phyloP scores from a whole-genome alignment of 1,284 basidiomycete genomes.

The Trichosporon coremiiforme region DNA sequence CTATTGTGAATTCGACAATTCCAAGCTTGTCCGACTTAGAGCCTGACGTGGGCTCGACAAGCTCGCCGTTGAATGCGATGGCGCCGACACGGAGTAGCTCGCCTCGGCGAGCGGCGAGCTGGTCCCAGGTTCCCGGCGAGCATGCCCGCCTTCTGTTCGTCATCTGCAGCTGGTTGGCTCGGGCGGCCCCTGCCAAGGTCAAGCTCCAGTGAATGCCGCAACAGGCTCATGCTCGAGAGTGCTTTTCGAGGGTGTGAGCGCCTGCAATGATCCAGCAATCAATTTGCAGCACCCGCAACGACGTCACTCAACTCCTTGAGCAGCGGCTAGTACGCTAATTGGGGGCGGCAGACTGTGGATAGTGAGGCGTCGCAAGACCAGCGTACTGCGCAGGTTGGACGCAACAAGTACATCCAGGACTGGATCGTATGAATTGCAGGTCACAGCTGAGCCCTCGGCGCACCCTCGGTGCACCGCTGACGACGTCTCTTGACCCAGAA shows the following conservation, averaged over 20 bases:
- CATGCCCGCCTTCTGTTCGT: not conserved
- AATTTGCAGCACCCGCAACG: not conserved
- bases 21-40: not conserved
- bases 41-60: not conserved
- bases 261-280: not conserved
- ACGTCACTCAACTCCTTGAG: not conserved
- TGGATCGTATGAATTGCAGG: not conserved
- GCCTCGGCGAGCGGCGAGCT: not conserved
- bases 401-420: not conserved
- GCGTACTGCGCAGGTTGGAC: not conserved
- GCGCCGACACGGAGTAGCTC: not conserved
- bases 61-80: not conserved
- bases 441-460: no score
- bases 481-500: slow-evolving; percentile 2
- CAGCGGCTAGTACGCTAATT: not conserved
- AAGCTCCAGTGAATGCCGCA: not conserved
- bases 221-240: not conserved
- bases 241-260: not conserved
- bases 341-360: no score
- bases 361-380: no score
- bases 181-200: no score
- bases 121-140: no score
- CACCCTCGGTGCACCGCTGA: not conserved
- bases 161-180: not conserved
- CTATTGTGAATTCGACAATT: slow-evolving; percentile 6